These are phyloP conservation scores for Pyrenophora graminea DNA, from an alignment of 2,329 filamentous ascomycete genomes.

Conservation along the genomic window DNA sequence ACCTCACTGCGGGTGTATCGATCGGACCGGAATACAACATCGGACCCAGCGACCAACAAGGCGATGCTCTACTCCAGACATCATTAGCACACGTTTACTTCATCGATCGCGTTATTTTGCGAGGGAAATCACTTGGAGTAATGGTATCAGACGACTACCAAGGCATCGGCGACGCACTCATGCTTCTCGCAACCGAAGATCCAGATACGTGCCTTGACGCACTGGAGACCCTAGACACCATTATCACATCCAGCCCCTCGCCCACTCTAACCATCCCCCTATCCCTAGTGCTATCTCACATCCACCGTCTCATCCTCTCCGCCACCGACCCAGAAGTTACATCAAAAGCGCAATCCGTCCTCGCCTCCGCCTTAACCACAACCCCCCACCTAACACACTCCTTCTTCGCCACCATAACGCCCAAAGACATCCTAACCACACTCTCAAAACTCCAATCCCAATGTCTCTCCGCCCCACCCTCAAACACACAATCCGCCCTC, in stretches of 20 bases:
- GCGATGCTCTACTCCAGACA: slow-evolving; percentile 23
- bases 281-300: slow-evolving; percentile 24
- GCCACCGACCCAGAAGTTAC: slow-evolving; percentile 34
- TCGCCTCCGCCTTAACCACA: slow-evolving; percentile 26
- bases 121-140: slow-evolving; percentile 11
- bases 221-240: slow-evolving; percentile 28
- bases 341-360: slow-evolving; percentile 34
- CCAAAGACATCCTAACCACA: slow-evolving; percentile 18
- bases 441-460: slow-evolving; percentile 33
- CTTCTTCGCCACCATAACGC: slow-evolving; percentile 25
- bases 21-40: slow-evolving; percentile 29
- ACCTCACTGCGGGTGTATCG: slow-evolving; percentile 21
- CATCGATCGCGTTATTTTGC: slow-evolving; percentile 32
- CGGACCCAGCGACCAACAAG: slow-evolving; percentile 6
- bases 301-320: slow-evolving; percentile 25
- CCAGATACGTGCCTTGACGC: slow-evolving; percentile 34
- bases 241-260: slow-evolving; percentile 14
- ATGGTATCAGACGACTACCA: slow-evolving; percentile 26
- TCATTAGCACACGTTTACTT: slow-evolving; percentile 32
- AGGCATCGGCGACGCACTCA: slow-evolving; percentile 28
- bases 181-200: slow-evolving; percentile 27
- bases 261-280: slow-evolving; percentile 19
- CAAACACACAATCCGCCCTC: slow-evolving; percentile 38
- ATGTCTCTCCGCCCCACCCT: slow-evolving; percentile 34
- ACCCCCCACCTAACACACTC: slow-evolving; percentile 1